phyloP scores from a whole-genome alignment of 2,329 filamentous ascomycete species.

The Davidsoniella virescens region DNA sequence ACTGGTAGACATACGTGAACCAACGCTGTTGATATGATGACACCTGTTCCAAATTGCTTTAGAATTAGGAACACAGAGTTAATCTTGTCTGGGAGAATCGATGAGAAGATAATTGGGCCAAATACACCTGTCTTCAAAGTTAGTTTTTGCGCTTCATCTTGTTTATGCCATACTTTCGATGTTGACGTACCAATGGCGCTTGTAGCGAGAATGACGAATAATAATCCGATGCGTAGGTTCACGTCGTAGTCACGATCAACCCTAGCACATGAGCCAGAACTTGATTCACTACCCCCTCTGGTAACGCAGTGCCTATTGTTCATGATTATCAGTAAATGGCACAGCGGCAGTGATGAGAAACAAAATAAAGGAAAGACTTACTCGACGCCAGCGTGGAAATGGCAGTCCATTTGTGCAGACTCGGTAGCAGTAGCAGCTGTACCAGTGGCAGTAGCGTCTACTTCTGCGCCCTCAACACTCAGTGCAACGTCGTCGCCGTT shows the following conservation, averaged over 20 bases:
- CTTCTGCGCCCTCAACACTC: conserved; percentile 18
- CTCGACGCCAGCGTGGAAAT: conserved; percentile 64
- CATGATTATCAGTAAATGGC: conserved; percentile 4
- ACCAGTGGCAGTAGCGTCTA: conserved; percentile 17
- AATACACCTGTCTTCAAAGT: conserved; percentile 34
- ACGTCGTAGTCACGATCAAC: conserved; percentile 45
- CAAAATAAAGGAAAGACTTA: conserved; percentile 24
- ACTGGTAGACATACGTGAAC: conserved; percentile 35
- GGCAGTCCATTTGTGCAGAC: conserved; percentile 33
- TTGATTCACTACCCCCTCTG: conserved; percentile 22
- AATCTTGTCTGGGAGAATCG: conserved; percentile 35
- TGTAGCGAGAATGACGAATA: conserved; percentile 56
- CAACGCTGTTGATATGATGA: conserved; percentile 57
- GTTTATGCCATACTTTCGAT: neutral
- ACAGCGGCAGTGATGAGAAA: neutral
- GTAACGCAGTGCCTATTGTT: conserved; percentile 40
- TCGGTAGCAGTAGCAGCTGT: neutral
- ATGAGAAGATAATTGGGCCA: conserved; percentile 45
- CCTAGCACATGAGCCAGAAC: conserved; percentile 28
- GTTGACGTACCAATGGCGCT: conserved; percentile 39
- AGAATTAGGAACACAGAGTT: conserved; percentile 41
- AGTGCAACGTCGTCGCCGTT: conserved; percentile 46
- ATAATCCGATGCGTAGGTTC: conserved; percentile 48
- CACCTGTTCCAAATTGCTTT: conserved; percentile 59
- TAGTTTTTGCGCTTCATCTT: neutral